Conservation (phyloP, 2,329 filamentous ascomycete species). For the Westerdykella sp. region DNA sequence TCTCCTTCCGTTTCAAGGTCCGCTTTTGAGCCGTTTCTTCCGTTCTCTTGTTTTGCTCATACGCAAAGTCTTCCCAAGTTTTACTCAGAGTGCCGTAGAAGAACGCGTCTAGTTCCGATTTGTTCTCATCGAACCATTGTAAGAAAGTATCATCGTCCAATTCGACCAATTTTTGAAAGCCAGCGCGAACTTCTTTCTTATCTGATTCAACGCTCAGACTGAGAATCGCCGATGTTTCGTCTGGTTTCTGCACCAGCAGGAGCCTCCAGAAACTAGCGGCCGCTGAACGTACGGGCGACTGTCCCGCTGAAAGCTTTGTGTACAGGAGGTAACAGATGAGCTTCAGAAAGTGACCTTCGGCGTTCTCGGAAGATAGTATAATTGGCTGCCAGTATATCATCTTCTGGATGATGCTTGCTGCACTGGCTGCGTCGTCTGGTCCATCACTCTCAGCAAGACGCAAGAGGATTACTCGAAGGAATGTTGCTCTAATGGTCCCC, state of each 20-base stretch:
- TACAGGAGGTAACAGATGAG: conserved; percentile 92
- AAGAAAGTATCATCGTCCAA: conserved; percentile 86
- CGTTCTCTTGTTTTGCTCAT: conserved; percentile 71
- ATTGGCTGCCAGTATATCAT: conserved; percentile 95
- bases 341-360: conserved; percentile 74
- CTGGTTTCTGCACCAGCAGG: conserved; percentile 85
- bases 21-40: conserved; percentile 67
- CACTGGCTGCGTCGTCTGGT: conserved; percentile 54
- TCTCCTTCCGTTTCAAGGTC: conserved; percentile 71
- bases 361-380: conserved; percentile 69
- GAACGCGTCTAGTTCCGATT: conserved; percentile 68
- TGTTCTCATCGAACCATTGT: conserved; percentile 78
- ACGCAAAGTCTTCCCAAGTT: conserved; percentile 83
- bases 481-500: conserved; percentile 65
- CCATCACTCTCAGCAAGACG: conserved; percentile 79
- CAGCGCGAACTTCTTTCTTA: conserved; percentile 63
- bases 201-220: conserved; percentile 64
- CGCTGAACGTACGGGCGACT: conserved; percentile 61
- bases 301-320: conserved; percentile 70
- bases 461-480: conserved; percentile 73
- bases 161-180: conserved; percentile 78
- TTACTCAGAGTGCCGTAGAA: conserved; percentile 78
- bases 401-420: conserved; percentile 69
- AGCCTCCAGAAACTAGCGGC: conserved; percentile 87
- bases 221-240: conserved; percentile 69